Conservation (phyloP, 169 alveolate genomes). For the Babesia sp. region DNA sequence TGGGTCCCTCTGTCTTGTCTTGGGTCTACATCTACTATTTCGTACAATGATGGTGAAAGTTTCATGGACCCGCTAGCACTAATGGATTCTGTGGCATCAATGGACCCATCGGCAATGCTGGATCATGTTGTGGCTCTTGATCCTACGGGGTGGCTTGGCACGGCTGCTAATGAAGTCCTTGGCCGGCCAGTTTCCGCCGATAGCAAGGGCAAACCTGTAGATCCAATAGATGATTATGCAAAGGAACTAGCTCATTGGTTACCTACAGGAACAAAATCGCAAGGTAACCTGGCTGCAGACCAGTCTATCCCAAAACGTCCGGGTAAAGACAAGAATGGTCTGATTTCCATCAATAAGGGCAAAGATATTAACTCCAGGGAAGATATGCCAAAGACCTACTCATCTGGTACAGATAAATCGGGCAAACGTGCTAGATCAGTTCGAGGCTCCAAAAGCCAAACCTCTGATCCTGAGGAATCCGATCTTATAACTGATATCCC, state of each 20-base stretch:
- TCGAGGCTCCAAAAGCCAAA: neutral
- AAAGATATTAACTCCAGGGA: neutral
- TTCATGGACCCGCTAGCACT: conserved; percentile 6
- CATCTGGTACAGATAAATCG: neutral
- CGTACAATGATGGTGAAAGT: conserved; percentile 53
- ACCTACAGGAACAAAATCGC: neutral
- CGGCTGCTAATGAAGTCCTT: conserved; percentile 3
- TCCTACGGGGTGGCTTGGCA: conserved; percentile 21
- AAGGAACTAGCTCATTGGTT: no score
- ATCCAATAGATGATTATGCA: neutral
- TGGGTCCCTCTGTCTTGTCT: conserved; percentile 51
- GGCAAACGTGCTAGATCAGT: no score
- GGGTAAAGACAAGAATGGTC: neutral
- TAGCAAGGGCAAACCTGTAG: neutral
- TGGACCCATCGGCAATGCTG: conserved; percentile 1
- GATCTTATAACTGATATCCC: neutral
- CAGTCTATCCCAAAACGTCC: neutral
- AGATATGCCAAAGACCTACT: neutral
- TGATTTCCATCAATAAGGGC: neutral
- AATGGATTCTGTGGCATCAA: conserved; percentile 4
- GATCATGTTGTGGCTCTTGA: conserved; percentile 15
- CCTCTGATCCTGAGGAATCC: neutral
- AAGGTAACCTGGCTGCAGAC: neutral
- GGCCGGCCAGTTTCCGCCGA: neutral
- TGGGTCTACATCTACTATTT: neutral